Conservation (phyloP, 108 stramenopile species). For the Cyclotella baltica region DNA sequence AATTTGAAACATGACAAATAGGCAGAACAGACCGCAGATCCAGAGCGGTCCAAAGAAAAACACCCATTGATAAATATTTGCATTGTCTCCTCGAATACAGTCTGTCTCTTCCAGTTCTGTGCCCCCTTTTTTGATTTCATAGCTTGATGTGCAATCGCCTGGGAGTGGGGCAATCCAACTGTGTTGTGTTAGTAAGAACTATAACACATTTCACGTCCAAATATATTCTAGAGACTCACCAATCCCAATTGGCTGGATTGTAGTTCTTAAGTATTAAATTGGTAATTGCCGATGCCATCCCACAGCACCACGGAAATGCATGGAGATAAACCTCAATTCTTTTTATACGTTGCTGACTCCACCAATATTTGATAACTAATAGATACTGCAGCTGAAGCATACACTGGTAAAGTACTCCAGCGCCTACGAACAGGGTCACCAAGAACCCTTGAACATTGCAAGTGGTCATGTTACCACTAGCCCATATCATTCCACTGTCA, state of each 20-base stretch:
- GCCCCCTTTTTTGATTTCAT: slow-evolving; percentile 24
- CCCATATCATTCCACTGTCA: not conserved
- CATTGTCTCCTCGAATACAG: slow-evolving; percentile 35
- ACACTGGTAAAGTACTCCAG: too few species aligned
- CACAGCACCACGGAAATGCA: slow-evolving; percentile 8
- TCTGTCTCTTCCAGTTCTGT: slow-evolving; percentile 26
- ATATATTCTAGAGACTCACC: too few species aligned
- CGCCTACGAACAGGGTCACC: too few species aligned
- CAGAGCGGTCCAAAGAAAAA: slow-evolving; percentile 38
- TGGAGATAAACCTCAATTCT: slow-evolving; percentile 19
- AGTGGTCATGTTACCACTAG: slow-evolving; percentile 21
- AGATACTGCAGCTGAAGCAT: too few species aligned
- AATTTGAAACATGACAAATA: slow-evolving; percentile 21
- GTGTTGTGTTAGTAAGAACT: too few species aligned
- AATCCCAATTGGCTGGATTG: slow-evolving; percentile 41
- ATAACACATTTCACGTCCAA: too few species aligned
- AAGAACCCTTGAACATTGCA: slow-evolving; percentile 33
- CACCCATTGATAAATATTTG: slow-evolving; percentile 27
- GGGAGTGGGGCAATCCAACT: slow-evolving; percentile 41
- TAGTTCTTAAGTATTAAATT: slow-evolving; percentile 21
- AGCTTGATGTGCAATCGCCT: slow-evolving; percentile 22
- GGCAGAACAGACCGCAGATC: slow-evolving; percentile 15
- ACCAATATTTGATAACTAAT: too few species aligned
- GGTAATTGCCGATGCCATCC: slow-evolving; percentile 22
- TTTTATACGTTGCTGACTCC: not conserved